Evolutionary conservation across 352 stramenopile genomes (phyloP).

Genomic region (Pythium aquatile): DNA sequence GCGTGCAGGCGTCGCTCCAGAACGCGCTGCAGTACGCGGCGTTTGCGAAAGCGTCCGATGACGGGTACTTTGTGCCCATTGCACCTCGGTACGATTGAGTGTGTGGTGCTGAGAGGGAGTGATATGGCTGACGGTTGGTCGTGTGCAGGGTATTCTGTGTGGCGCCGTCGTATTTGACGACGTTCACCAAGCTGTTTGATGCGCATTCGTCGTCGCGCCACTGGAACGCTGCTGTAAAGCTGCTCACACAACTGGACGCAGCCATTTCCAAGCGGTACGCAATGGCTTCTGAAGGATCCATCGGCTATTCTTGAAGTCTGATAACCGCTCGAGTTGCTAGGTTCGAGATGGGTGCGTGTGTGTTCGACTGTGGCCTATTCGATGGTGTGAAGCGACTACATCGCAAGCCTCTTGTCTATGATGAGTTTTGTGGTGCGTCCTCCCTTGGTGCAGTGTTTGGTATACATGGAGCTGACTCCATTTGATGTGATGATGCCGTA

Average conservation of each 20-base stretch:
- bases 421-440: constrained; percentile 80
- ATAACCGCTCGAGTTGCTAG: constrained; percentile 22
- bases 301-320: background rate
- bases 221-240: constrained; percentile 72
- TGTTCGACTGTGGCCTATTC: constrained; percentile 87
- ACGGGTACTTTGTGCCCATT: constrained; percentile 81
- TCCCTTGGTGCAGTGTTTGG: background rate
- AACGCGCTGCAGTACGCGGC: constrained; percentile 71
- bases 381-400: constrained; percentile 81
- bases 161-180: constrained; percentile 74
- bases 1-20: constrained; percentile 73
- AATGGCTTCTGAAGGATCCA: background rate
- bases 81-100: constrained; percentile 46
- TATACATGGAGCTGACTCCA: background rate
- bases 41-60: constrained; percentile 78
- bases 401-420: constrained; percentile 77
- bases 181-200: constrained; percentile 70
- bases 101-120: background rate
- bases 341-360: constrained; percentile 75
- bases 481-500: constrained; percentile 20
- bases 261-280: constrained; percentile 63
- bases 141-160: constrained; percentile 70
- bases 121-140: constrained; percentile 5
- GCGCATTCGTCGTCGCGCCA: constrained; percentile 53
- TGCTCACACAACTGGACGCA: constrained; percentile 65